phyloP scores from a whole-genome alignment of 208 protist species.

The Leishmania turanica region DNA sequence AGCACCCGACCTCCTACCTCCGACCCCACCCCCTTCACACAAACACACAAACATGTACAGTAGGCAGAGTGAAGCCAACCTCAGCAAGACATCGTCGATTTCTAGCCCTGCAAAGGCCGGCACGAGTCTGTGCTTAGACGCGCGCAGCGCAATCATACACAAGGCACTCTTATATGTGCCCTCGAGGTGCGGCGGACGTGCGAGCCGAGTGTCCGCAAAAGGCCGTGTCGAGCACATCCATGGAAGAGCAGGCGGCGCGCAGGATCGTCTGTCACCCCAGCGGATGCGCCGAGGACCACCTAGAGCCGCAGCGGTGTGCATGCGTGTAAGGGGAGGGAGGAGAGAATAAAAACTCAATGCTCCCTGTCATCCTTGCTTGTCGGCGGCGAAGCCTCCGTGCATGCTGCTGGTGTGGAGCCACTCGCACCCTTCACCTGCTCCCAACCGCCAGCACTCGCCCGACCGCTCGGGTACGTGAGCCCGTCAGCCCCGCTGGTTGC shows the following conservation, averaged over 20 bases:
- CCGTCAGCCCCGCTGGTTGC: background rate
- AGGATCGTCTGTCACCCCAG: background rate
- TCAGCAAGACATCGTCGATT: background rate
- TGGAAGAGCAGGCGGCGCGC: background rate
- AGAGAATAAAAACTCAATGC: background rate
- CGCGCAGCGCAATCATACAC: background rate
- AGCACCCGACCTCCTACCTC: background rate
- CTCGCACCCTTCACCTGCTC: constrained; percentile 1
- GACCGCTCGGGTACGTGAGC: constrained; percentile 7
- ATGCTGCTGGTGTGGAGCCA: background rate
- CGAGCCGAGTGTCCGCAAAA: background rate
- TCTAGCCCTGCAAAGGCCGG: background rate
- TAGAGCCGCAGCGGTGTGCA: background rate
- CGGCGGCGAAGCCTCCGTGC: background rate
- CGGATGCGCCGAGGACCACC: background rate
- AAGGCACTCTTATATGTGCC: background rate
- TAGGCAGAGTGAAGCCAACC: background rate
- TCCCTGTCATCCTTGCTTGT: background rate
- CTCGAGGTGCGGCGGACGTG: background rate
- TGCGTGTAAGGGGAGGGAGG: background rate
- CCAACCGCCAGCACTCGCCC: constrained; percentile 10
- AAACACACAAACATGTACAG: background rate
- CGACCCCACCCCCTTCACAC: background rate
- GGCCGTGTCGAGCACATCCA: background rate
- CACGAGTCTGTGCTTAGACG: background rate